A percentile compares a stretch with the other conserved stretches of the same genome.
These are phyloP conservation scores for Leccinum subgranulosum DNA, from an alignment of 768 basidiomycete genomes.

Conservation along the genomic window DNA sequence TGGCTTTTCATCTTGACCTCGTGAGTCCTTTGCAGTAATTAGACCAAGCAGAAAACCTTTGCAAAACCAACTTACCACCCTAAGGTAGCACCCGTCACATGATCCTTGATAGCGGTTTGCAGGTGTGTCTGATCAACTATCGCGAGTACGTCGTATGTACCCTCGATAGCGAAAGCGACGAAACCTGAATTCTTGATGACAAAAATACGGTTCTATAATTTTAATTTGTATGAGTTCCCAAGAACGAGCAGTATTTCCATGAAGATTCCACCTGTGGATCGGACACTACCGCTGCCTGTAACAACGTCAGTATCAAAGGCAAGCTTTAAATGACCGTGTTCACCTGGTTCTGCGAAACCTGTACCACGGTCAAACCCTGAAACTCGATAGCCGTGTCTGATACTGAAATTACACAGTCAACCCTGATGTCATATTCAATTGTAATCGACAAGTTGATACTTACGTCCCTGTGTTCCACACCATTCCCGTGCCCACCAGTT, in stretches of 20 bases:
- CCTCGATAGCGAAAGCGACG: conserved; percentile 72
- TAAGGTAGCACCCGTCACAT: conserved; percentile 57
- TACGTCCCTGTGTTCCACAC: conserved; percentile 65
- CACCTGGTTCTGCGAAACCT: conserved; percentile 81
- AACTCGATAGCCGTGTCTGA: conserved; percentile 83
- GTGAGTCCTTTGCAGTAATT: conserved; percentile 42
- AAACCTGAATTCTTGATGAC: conserved; percentile 79
- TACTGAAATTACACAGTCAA: conserved; percentile 39
- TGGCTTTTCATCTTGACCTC: conserved; percentile 77
- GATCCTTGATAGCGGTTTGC: conserved; percentile 54
- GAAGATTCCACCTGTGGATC: conserved; percentile 51
- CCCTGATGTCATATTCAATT: neutral
- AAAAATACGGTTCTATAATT: conserved; percentile 62
- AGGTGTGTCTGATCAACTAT: conserved; percentile 86
- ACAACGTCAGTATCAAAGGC: neutral
- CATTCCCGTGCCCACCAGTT: conserved; percentile 87
- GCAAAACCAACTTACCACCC: conserved; percentile 41
- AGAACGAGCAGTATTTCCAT: neutral
- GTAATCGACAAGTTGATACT: conserved; percentile 24
- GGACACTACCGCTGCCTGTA: conserved; percentile 63
- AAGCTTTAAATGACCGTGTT: neutral
- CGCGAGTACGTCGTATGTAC: conserved; percentile 73
- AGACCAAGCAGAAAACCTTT: neutral
- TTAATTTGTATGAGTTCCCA: neutral
- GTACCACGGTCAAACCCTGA: conserved; percentile 77